phyloP scores from a whole-genome alignment of 768 basidiomycete species.

The Tylopilus balloui region DNA sequence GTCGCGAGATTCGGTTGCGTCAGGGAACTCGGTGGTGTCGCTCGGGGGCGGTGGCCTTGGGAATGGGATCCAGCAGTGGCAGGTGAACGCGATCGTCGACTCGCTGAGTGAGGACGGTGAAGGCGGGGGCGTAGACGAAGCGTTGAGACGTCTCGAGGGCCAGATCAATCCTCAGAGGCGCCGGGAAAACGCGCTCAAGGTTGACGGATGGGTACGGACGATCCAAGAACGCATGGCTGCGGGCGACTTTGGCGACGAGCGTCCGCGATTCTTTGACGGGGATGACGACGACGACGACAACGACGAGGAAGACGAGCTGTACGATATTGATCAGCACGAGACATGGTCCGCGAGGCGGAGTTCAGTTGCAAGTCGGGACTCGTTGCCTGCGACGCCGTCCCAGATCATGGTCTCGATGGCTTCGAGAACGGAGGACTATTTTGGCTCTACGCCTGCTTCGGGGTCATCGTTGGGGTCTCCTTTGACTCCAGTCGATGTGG shows the following conservation, averaged over 20 bases:
- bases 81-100: constrained; percentile 73
- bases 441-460: constrained; percentile 13
- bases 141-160: constrained; percentile 76
- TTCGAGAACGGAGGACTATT: constrained; percentile 23
- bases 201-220: constrained; percentile 76
- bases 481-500: constrained; percentile 14
- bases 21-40: constrained; percentile 35
- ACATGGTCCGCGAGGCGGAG: constrained; percentile 23
- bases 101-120: constrained; percentile 71
- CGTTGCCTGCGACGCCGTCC: constrained; percentile 18
- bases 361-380: constrained; percentile 3
- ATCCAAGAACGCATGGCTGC: constrained; percentile 63
- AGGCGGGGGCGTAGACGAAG: constrained; percentile 77
- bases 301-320: constrained; percentile 35
- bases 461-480: constrained; percentile 16
- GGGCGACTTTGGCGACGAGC: constrained; percentile 60
- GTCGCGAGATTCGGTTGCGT: constrained; percentile 56
- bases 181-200: constrained; percentile 68
- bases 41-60: constrained; percentile 37
- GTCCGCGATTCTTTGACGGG: constrained; percentile 52
- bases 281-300: constrained; percentile 36
- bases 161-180: constrained; percentile 73
- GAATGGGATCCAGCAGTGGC: constrained; percentile 68
- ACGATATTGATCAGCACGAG: constrained; percentile 31
- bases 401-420: constrained; percentile 19